Percentiles rank a stretch among this genome's conserved stretches.
These are phyloP conservation scores for Quercus lobata DNA, from an alignment of 331 rosid species.

Conservation along the genomic window DNA sequence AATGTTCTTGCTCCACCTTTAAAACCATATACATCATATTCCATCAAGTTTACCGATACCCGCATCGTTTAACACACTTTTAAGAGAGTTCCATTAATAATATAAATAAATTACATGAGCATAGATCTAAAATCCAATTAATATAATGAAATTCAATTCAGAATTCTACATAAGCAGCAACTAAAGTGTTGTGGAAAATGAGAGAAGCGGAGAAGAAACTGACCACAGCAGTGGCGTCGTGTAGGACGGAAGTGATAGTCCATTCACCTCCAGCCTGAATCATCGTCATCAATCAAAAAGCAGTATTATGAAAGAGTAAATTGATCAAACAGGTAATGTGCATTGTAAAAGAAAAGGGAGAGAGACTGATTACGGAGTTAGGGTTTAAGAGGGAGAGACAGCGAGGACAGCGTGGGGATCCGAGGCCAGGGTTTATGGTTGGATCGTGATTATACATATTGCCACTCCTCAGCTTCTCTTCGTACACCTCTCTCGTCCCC, in stretches of 20 bases:
- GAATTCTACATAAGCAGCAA: neutral
- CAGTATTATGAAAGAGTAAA: conserved; percentile 8
- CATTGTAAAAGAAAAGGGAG: neutral
- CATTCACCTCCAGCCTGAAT: conserved; percentile 69
- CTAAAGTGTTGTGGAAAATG: neutral
- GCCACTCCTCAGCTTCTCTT: conserved; percentile 66
- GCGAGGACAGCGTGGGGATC: conserved; percentile 81
- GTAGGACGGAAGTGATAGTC: conserved; percentile 77
- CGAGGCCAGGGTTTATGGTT: conserved; percentile 82
- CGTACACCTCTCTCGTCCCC: conserved; percentile 86
- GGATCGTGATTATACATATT: conserved; percentile 72
- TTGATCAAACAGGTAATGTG: conserved; percentile 11
- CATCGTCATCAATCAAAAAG: neutral
- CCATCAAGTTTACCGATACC: neutral
- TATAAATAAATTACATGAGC: neutral
- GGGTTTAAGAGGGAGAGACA: conserved; percentile 73
- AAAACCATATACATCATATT: neutral
- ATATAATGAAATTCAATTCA: neutral
- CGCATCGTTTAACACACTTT: neutral
- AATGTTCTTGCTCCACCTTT: too few species aligned
- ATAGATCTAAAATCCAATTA: too few species aligned
- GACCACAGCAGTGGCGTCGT: conserved; percentile 67
- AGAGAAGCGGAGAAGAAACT: conserved; percentile 19
- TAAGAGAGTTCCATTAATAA: too few species aligned
- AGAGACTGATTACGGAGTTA: conserved; percentile 25